These are phyloP conservation scores for Blastocystis hominis DNA, from an alignment of 352 stramenopile genomes.

Conservation along the genomic window DNA sequence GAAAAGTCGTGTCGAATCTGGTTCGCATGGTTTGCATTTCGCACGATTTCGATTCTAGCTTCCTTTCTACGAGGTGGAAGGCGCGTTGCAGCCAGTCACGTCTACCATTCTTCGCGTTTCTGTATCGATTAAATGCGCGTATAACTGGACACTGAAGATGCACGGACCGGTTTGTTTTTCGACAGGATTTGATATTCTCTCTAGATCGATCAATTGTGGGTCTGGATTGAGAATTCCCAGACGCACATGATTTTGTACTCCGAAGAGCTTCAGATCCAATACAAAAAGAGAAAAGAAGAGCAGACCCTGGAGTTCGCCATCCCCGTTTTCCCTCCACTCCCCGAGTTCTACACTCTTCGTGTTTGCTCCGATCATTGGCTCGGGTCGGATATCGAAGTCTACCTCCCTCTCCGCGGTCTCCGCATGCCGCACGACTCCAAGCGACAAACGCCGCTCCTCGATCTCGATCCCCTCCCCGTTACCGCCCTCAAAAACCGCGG, in stretches of 20 bases:
- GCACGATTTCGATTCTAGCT: conserved; percentile 59
- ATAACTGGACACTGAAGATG: conserved; percentile 73
- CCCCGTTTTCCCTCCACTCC: conserved; percentile 81
- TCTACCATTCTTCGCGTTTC: conserved; percentile 81
- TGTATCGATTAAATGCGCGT: conserved; percentile 71
- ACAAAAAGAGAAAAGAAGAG: conserved; percentile 67
- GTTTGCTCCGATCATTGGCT: conserved; percentile 89
- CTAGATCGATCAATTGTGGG: conserved; percentile 76
- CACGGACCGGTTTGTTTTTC: conserved; percentile 66
- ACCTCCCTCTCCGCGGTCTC: conserved; percentile 70
- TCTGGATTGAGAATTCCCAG: conserved; percentile 91
- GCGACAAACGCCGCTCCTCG: conserved; percentile 77
- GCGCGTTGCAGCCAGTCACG: conserved; percentile 84
- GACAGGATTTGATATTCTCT: neutral
- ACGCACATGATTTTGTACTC: conserved; percentile 83
- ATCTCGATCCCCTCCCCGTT: conserved; percentile 84
- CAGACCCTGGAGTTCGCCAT: conserved; percentile 81
- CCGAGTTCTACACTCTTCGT: conserved; percentile 84
- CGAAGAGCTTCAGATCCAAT: conserved; percentile 76
- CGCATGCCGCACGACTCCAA: conserved; percentile 65
- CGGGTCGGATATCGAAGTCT: conserved; percentile 79
- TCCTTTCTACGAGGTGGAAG: conserved; percentile 72
- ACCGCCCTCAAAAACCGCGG: conserved; percentile 77
- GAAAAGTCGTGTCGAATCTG: conserved; percentile 69
- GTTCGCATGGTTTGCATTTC: conserved; percentile 59